Evolutionary conservation across 2,329 filamentous ascomycete species (phyloP).

Genomic region (Tolypocladium guangdongense): DNA sequence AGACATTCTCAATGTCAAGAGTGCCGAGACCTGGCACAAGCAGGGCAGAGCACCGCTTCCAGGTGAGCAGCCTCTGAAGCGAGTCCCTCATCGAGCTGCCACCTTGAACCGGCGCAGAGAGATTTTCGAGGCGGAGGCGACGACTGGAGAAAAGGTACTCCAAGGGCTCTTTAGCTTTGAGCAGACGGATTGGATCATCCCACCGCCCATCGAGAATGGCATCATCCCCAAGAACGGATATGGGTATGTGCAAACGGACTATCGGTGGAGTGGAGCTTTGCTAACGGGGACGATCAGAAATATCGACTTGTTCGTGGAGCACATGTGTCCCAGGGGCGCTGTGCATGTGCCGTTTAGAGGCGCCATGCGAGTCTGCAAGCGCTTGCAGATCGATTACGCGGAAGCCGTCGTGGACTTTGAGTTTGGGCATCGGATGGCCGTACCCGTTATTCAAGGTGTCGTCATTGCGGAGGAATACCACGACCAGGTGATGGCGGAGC

Average conservation of each 20-base stretch:
- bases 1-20: conserved; percentile 79
- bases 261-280: neutral
- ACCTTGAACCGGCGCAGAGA: conserved; percentile 80
- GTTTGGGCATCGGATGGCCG: conserved; percentile 87
- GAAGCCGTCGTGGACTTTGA: conserved; percentile 96
- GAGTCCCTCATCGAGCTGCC: conserved; percentile 81
- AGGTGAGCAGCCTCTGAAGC: conserved; percentile 69
- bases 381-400: conserved; percentile 76
- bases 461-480: conserved; percentile 77
- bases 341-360: conserved; percentile 74
- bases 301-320: conserved; percentile 88
- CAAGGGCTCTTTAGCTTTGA: conserved; percentile 76
- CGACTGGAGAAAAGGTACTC: conserved; percentile 70
- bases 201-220: conserved; percentile 72
- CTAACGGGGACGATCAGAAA: conserved; percentile 38
- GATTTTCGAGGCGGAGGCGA: conserved; percentile 72
- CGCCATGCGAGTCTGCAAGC: conserved; percentile 69
- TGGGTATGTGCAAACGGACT: conserved; percentile 34
- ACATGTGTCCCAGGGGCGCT: conserved; percentile 80
- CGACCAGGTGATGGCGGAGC: conserved; percentile 62
- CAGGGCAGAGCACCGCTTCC: conserved; percentile 69
- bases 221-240: conserved; percentile 89
- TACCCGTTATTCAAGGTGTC: conserved; percentile 83
- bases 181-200: conserved; percentile 95
- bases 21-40: conserved; percentile 94